Evolutionary conservation across 163 green algal genomes (phyloP), one percentile per base, ranked within the genome.

Genomic region (Chloromonas sp.): DNA sequence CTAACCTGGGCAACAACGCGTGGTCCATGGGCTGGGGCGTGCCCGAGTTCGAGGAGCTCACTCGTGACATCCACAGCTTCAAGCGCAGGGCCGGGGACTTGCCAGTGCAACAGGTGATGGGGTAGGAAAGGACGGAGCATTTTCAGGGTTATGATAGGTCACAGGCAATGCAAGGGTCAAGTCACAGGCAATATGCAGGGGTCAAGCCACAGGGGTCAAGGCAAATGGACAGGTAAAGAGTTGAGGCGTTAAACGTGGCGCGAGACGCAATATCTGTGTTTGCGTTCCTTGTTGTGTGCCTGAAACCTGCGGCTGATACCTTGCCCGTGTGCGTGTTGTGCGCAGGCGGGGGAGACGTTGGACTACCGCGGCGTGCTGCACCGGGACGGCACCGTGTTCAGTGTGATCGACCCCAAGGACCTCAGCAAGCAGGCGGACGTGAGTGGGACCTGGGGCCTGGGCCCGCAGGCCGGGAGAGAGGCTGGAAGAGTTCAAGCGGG

Each of bases 381-480:
- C 92, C 88, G 97, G 71, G 97, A 99, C 85, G 97, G 97, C 86
- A 97, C 93, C 62, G 97, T 99, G 61, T 90, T 98, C 79, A 94
- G 87, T 3, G 88, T 92, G 0, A 91, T 99, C 13, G 92, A 85
- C 0, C 82, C 96, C 14, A 90, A 95, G 82, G 61, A 89, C 71
- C 84, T 98, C 60, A 97, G 97, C 89, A 84, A 88, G 74, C 81
- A 88, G 61, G 82, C 86, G 1, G 89, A 92, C 82, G 83, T 88
- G 85, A 70, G 82, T 77, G 60, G 70, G 60, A 60, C 2, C 81
- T 3, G 61, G 14, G 0, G 36, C 36, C 36, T 36, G 36, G 36
- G 36, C 36, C 36, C 36, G 36, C 36, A 36, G 36, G 36, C 36
- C 36, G 36, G 36, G 36, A 36, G 36, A 36, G 36, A 36, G 36